These are phyloP conservation scores for Phytopythium aichiense DNA, from an alignment of 352 stramenopile genomes.

Conservation along the genomic window DNA sequence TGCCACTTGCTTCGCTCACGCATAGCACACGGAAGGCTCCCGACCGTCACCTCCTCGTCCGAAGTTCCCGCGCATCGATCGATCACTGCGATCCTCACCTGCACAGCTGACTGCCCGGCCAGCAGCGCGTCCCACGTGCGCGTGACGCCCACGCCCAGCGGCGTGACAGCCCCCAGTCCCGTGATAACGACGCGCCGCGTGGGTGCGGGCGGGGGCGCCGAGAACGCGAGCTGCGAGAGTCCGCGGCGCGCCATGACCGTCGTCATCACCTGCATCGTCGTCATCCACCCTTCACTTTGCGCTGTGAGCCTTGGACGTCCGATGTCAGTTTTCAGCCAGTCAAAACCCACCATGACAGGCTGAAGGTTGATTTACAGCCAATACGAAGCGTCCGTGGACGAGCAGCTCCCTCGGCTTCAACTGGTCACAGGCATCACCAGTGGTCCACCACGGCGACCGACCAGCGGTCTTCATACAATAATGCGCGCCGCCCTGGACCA, in stretches of 20 bases:
- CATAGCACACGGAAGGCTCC: background rate
- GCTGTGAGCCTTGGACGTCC: background rate
- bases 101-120: slow-evolving; percentile 69
- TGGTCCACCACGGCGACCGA: no score
- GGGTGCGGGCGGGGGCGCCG: slow-evolving; percentile 42
- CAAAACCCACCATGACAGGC: background rate
- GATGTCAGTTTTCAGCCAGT: background rate
- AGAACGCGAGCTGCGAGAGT: slow-evolving; percentile 67
- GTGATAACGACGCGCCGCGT: slow-evolving; percentile 90
- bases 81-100: slow-evolving; percentile 18
- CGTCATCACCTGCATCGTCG: background rate
- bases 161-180: slow-evolving; percentile 88
- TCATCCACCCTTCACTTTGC: background rate
- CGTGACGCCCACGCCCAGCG: slow-evolving; percentile 83
- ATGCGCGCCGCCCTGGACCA: background rate
- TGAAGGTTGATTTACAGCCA: background rate
- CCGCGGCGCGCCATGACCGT: slow-evolving; percentile 15
- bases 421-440: background rate
- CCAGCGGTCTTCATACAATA: background rate
- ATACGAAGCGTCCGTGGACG: background rate
- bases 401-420: background rate
- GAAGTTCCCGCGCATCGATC: no score
- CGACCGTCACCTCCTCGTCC: background rate
- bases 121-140: slow-evolving; percentile 83
- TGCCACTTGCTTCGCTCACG: slow-evolving; percentile 35